Base-by-base conservation (phyloP, 495 filamentous ascomycete species). In the Melanomma pulvis-pyrius region DNA sequence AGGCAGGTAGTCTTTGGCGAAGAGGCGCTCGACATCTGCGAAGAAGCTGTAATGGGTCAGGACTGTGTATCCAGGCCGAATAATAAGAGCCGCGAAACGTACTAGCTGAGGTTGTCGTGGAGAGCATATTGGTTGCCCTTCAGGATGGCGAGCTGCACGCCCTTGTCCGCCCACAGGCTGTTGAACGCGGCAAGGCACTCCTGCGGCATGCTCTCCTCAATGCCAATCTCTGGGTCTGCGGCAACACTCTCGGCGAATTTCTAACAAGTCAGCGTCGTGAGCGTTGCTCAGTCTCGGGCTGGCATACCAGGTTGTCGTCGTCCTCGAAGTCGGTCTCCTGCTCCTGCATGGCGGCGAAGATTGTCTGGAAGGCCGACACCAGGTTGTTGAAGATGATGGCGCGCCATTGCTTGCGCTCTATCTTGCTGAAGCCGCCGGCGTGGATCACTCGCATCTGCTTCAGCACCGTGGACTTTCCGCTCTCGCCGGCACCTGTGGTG, bases 361-460 rank as follows among this genome's bases (percentile, higher is more conserved):
- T 74, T 60, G 72, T 76, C 71, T 78, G 74, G 72, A 78, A 75
- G 90, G 92, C 92, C 91, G 96, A 47, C 91, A 97, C 82, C 93
- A 93, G 28, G 94, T 97, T 96, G 84, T 92, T 96, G 85, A 96
- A 96, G 80, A 97, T 96, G 79, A 96, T 96, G 79, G 96, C 92
- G 77, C 96, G 94, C 88, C 90, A 90, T 24, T 88, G 90, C 74
- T 92, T 89, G 62, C 89, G 83, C 78, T 92, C 89, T 72, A 89
- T 87, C 77, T 87, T 86, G 57, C 86, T 89, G 75, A 91, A 92
- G 67, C 89, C 89, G 63, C 89, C 89, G 74, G 90, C 88, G 76
- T 92, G 87, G 71, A 92, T 92, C 59, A 92, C 84, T 79, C 91
- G 97, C 94, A 98, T 98, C 87, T 98, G 94, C 82, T 98, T 98